phyloP scores from a whole-genome alignment of 1,284 basidiomycete genomes.

The Tausonia pullulans region DNA sequence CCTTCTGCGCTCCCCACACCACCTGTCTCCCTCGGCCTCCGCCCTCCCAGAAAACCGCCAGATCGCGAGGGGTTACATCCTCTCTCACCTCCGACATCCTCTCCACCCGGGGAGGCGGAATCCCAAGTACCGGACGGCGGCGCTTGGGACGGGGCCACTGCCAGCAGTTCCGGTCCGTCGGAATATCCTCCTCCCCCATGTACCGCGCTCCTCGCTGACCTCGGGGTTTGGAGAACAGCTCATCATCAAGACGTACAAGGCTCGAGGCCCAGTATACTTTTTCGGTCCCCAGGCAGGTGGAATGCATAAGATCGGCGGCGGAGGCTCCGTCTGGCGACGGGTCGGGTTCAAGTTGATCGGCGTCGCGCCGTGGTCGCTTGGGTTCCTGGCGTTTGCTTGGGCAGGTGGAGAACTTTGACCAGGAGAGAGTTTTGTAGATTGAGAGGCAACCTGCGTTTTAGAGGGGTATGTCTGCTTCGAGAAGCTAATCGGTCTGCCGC shows the following conservation, averaged over 20 bases:
- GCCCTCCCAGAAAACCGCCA: background rate
- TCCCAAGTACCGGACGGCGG: background rate
- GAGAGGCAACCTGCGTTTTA: no score
- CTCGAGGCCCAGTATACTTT: background rate
- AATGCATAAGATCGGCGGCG: background rate
- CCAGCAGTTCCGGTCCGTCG: conserved; percentile 3
- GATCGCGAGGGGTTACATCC: background rate
- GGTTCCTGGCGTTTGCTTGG: conserved; percentile 5
- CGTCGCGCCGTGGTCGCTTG: conserved; percentile 8
- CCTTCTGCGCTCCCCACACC: conserved; percentile 6
- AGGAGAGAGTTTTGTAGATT: no score
- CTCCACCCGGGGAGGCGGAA: background rate
- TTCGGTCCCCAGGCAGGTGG: conserved; percentile 3
- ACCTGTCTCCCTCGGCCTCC: background rate
- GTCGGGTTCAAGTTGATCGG: background rate
- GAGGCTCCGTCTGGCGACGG: background rate
- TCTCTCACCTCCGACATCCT: conserved; percentile 8
- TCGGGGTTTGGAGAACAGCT: background rate
- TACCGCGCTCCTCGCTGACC: no score
- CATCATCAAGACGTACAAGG: conserved; percentile 5
- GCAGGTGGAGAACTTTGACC: background rate
- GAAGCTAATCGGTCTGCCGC: no score
- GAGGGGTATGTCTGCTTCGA: no score
- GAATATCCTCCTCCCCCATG: no score
- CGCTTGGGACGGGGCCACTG: background rate